Evolutionary conservation across 495 filamentous ascomycete genomes (phyloP), one percentile per base, ranked within the genome.

Genomic region (Penicillium salamii): DNA sequence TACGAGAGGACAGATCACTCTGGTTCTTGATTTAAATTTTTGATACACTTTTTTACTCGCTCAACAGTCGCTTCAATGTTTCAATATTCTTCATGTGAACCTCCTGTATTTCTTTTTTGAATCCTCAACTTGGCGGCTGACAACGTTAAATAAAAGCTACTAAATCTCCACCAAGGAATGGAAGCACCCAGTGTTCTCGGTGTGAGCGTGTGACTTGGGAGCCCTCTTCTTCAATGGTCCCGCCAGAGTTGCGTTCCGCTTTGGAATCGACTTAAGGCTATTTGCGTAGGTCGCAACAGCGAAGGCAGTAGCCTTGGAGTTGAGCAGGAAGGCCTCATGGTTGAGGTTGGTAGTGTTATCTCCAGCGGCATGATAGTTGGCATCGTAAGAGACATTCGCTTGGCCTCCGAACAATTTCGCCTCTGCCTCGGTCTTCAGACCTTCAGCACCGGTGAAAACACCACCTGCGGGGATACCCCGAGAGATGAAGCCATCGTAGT

Each of bases 361-460:
- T 1, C 77, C 75, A 0, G 63, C 66, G 6, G 58, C 53, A 64
- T 89, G 85, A 56, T 88, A 89, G 63, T 87, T 83, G 21, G 58
- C 56, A 62, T 89, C 86, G 50, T 77, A 80, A 12, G 74, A 60
- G 3, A 78, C 68, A 37, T 82, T 83, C 6, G 77, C 83, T 41
- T 73, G 37, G 19, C 86, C 86, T 43, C 85, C 86, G 41, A 81
- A 87, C 41, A 77, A 44, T 13, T 53, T 59, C 0, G 67, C 82
- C 63, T 88, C 74, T 31, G 69, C 75, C 13, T 67, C 71, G 1
- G 84, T 88, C 73, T 86, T 89, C 58, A 79, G 37, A 6, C 65
- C 77, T 58, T 89, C 86, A 8, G 87, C 85, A 19, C 85, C 86
- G 15, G 85, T 86, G 64, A 85, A 85, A 18, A 87, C 60, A 5